These are phyloP conservation scores for Salix koriyanagi DNA, from an alignment of 345 rosid genomes.

Conservation along the genomic window DNA sequence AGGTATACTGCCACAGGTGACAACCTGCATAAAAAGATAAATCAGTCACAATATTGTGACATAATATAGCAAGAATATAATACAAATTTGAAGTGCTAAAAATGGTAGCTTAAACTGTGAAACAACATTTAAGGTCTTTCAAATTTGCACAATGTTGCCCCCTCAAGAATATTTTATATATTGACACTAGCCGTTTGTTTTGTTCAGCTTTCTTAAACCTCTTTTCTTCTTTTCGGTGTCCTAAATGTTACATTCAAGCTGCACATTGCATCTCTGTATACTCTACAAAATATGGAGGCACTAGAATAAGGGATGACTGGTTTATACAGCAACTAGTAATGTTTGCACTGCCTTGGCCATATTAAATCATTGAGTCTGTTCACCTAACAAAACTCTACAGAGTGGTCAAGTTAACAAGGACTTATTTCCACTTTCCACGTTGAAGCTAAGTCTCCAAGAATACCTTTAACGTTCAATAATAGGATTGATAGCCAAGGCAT, in stretches of 20 bases:
- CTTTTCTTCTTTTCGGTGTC: background rate
- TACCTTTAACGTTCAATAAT: background rate
- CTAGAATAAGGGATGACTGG: background rate
- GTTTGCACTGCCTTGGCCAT: background rate
- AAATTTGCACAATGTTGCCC: no score
- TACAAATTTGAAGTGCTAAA: background rate
- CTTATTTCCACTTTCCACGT: background rate
- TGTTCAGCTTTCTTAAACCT: background rate
- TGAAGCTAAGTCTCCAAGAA: background rate
- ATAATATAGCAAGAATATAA: background rate
- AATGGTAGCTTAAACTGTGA: background rate
- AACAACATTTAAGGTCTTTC: no score
- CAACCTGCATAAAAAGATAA: conserved; percentile 50
- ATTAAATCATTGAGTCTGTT: background rate
- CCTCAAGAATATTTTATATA: no score
- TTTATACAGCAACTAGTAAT: background rate
- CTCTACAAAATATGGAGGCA: background rate
- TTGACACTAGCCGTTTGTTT: background rate
- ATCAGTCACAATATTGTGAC: background rate
- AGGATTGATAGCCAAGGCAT: background rate
- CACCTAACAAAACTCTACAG: background rate
- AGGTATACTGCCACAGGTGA: conserved; percentile 92
- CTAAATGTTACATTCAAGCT: background rate
- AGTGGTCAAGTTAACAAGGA: background rate
- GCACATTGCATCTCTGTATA: background rate